A percentile compares a stretch with the other conserved stretches of the same genome.
These are phyloP conservation scores for Diaporthe citri DNA, from an alignment of 2,329 filamentous ascomycete genomes.

Conservation along the genomic window DNA sequence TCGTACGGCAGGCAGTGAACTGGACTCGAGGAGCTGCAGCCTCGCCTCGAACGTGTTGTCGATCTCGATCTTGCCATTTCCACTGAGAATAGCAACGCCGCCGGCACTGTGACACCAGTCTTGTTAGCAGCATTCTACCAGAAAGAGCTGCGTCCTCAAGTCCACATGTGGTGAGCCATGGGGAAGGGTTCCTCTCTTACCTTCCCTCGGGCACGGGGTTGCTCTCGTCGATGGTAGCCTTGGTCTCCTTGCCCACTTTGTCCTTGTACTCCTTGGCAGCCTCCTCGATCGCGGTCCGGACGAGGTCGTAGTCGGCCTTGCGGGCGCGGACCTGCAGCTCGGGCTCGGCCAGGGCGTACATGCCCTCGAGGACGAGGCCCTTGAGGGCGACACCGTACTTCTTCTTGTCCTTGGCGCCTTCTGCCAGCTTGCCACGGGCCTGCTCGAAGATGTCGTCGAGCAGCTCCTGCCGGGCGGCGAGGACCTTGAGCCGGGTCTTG, in stretches of 20 bases:
- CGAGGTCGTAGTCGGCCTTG: conserved; percentile 81
- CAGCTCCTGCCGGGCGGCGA: conserved; percentile 88
- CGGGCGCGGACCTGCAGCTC: conserved; percentile 81
- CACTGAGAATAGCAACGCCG: conserved; percentile 83
- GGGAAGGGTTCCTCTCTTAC: conserved; percentile 65
- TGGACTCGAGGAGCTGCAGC: conserved; percentile 84
- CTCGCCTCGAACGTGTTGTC: conserved; percentile 98
- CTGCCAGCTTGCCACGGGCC: conserved; percentile 77
- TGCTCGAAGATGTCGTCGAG: conserved; percentile 91
- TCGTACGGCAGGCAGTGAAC: conserved; percentile 86
- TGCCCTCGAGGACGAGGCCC: conserved; percentile 87
- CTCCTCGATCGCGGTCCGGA: conserved; percentile 82
- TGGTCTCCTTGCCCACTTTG: conserved; percentile 76
- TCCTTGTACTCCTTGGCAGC: conserved; percentile 89
- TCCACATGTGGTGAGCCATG: conserved; percentile 44
- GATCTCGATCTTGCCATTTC: conserved; percentile 94
- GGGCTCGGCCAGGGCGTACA: conserved; percentile 88
- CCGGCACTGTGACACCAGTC: conserved; percentile 73
- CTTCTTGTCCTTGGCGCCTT: conserved; percentile 73
- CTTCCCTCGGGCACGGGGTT: conserved; percentile 83
- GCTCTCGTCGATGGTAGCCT: conserved; percentile 81
- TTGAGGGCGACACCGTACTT: conserved; percentile 84
- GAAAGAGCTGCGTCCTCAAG: not conserved
- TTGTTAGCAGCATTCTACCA: conserved; percentile 26
- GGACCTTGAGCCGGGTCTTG: conserved; percentile 91